Conservation (phyloP, 345 rosid species). For the Eutrema japonicum region DNA sequence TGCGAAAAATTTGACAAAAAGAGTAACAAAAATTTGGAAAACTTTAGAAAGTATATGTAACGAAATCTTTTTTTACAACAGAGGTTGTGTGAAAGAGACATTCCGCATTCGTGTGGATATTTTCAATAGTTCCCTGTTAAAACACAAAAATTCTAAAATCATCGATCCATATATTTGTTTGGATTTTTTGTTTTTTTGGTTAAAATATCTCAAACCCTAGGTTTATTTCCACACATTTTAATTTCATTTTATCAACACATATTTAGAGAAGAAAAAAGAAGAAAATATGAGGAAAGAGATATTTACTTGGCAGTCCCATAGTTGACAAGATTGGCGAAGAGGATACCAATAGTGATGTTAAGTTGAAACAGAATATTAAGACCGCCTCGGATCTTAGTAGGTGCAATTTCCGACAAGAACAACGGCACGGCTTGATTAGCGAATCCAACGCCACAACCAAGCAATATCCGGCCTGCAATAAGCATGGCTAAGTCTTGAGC, state of each 20-base stretch:
- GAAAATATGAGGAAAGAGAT: not conserved
- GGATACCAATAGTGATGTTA: slow-evolving; percentile 90
- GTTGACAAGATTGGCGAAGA: slow-evolving; percentile 89
- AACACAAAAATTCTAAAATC: not conserved
- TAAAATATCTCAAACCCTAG: not conserved
- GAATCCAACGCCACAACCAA: slow-evolving; percentile 95
- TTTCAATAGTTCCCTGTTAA: slow-evolving; percentile 1
- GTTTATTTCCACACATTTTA: slow-evolving; percentile 11
- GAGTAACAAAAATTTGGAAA: not conserved
- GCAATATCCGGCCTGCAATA: slow-evolving; percentile 80
- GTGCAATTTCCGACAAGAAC: slow-evolving; percentile 96
- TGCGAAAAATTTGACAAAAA: slow-evolving; percentile 6
- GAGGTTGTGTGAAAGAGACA: slow-evolving; percentile 12
- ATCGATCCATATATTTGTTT: not conserved
- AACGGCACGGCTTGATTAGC: slow-evolving; percentile 97
- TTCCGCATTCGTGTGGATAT: not conserved
- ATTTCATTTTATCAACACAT: not conserved
- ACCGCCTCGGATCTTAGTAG: slow-evolving; percentile 90
- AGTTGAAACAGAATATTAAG: slow-evolving; percentile 93
- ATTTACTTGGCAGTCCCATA: slow-evolving; percentile 89
- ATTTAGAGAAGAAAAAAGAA: not conserved
- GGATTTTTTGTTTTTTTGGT: not conserved
- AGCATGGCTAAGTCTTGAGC: slow-evolving; percentile 92
- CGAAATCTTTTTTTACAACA: not conserved
- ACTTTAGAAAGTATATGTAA: slow-evolving; percentile 11